Conservation (phyloP, 306 rosid species). For the Glycine soja region DNA sequence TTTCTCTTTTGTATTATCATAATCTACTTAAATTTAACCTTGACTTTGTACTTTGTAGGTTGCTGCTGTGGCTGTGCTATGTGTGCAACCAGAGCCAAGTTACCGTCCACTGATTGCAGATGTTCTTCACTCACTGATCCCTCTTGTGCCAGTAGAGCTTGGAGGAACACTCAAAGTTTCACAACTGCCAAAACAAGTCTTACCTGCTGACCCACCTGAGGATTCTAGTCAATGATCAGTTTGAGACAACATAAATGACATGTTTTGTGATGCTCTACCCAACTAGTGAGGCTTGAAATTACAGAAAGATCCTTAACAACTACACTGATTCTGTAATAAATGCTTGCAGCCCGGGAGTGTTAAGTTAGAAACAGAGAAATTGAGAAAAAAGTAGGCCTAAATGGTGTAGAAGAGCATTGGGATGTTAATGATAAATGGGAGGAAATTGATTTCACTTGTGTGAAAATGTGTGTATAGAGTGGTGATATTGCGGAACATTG, state of each 20-base stretch:
- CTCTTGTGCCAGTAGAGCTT: conserved; percentile 85
- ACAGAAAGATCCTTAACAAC: background rate
- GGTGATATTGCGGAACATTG: conserved; percentile 37
- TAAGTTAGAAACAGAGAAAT: conserved; percentile 10
- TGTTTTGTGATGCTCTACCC: conserved; percentile 35
- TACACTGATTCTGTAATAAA: conserved; percentile 14
- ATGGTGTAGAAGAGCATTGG: conserved; percentile 36
- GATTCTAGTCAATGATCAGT: conserved; percentile 50
- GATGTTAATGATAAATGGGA: conserved; percentile 47
- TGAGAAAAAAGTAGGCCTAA: conserved; percentile 36
- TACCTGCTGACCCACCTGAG: conserved; percentile 14
- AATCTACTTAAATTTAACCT: conserved; percentile 26
- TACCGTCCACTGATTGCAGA: conserved; percentile 94
- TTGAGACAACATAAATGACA: conserved; percentile 5
- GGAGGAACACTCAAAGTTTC: conserved; percentile 87
- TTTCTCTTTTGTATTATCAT: background rate
- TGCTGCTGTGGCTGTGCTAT: conserved; percentile 94
- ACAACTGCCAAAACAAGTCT: conserved; percentile 50
- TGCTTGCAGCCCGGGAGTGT: conserved; percentile 9
- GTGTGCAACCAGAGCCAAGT: conserved; percentile 98
- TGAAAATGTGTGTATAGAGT: conserved; percentile 49
- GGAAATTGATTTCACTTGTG: conserved; percentile 34
- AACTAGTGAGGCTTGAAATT: conserved; percentile 24
- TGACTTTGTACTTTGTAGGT: conserved; percentile 58
- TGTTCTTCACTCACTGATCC: conserved; percentile 92